A percentile compares a stretch with the other conserved stretches of the same genome.
Evolutionary conservation across 805 yeast genomes (phyloP).

Genomic region (Komagataella phaffii): DNA sequence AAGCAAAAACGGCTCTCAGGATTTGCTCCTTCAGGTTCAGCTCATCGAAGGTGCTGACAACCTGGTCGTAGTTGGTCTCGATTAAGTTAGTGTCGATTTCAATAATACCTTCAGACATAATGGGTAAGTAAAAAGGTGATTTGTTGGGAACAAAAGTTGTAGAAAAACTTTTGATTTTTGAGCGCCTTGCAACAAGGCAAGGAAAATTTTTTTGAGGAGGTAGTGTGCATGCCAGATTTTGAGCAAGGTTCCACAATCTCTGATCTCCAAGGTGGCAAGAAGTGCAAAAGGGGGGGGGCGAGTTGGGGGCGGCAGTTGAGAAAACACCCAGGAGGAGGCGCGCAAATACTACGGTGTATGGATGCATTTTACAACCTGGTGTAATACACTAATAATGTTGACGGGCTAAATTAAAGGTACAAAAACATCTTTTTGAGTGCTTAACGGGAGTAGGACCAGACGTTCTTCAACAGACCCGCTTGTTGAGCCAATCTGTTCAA

Average conservation of each 20-base stretch:
- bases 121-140: conserved; percentile 5
- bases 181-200: background rate
- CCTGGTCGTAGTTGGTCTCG: conserved; percentile 94
- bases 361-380: background rate
- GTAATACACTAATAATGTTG: background rate
- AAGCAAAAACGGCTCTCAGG: conserved; percentile 68
- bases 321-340: background rate
- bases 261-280: background rate
- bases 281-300: background rate
- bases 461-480: conserved; percentile 95
- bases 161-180: background rate
- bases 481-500: conserved; percentile 98
- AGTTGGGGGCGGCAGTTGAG: background rate
- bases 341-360: background rate
- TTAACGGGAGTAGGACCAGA: conserved; percentile 86
- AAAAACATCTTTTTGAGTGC: background rate
- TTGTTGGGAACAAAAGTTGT: background rate
- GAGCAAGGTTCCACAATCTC: background rate
- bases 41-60: conserved; percentile 63
- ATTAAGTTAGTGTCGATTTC: conserved; percentile 76
- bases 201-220: background rate
- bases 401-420: background rate
- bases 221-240: background rate
- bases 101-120: conserved; percentile 55
- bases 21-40: conserved; percentile 62